Conservation (phyloP, 2,329 filamentous ascomycete genomes). For the Bipolaris zeicola region DNA sequence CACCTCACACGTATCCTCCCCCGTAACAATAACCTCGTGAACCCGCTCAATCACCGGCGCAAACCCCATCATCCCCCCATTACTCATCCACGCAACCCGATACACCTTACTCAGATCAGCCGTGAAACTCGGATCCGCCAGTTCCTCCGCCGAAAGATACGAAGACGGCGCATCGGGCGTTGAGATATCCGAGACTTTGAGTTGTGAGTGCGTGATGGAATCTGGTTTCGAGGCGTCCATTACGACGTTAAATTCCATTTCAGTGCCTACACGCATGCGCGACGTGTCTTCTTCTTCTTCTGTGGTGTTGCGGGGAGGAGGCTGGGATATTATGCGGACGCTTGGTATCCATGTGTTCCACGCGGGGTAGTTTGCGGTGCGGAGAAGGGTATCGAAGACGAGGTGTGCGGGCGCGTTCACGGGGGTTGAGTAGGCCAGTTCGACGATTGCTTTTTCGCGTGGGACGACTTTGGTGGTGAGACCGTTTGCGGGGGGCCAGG, state of each 20-base stretch:
- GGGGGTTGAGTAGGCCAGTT: constrained; percentile 9
- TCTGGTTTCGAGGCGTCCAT: constrained; percentile 21
- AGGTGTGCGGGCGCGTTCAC: constrained; percentile 24
- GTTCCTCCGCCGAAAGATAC: constrained; percentile 17
- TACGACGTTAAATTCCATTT: constrained; percentile 25
- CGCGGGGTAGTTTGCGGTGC: constrained; percentile 19
- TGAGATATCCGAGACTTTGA: constrained; percentile 27
- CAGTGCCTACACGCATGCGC: constrained; percentile 19
- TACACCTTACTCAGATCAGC: constrained; percentile 25
- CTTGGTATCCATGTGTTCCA: constrained; percentile 31
- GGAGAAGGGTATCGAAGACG: constrained; percentile 25
- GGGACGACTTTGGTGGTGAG: constrained; percentile 17
- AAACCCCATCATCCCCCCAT: constrained; percentile 17
- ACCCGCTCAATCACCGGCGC: constrained; percentile 23
- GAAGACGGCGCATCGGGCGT: constrained; percentile 21
- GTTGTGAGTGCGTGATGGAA: constrained; percentile 14
- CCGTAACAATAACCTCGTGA: constrained; percentile 26
- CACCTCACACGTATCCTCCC: constrained; percentile 25
- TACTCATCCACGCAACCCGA: constrained; percentile 27
- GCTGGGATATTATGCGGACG: constrained; percentile 18
- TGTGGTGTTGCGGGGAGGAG: neutral
- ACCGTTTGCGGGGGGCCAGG: constrained; percentile 18
- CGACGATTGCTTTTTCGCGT: constrained; percentile 12
- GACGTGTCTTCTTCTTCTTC: constrained; percentile 1
- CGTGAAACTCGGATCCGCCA: constrained; percentile 19